Conservation (phyloP, 2,329 filamentous ascomycete species). For the Colletotrichum echinochloae region DNA sequence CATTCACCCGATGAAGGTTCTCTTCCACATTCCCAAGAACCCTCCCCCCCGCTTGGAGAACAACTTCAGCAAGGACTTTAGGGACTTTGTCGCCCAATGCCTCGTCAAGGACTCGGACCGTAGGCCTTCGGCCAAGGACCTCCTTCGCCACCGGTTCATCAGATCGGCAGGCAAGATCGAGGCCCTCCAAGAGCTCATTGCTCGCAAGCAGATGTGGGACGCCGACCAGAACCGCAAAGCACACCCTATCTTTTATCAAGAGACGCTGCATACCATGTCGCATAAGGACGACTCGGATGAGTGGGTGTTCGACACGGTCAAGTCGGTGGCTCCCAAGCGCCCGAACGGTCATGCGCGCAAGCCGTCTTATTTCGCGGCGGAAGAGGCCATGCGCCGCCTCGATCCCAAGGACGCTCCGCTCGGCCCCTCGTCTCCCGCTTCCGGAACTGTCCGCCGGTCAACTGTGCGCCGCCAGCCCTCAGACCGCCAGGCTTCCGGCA, state of each 20-base stretch:
- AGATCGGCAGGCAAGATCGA: constrained; percentile 89
- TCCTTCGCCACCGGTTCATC: constrained; percentile 91
- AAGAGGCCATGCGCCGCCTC: constrained; percentile 70
- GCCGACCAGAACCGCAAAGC: constrained; percentile 75
- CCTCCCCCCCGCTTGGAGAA: constrained; percentile 87
- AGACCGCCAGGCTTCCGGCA: constrained; percentile 59
- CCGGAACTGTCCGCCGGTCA: constrained; percentile 69
- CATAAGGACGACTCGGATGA: constrained; percentile 80
- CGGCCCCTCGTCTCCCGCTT: constrained; percentile 65
- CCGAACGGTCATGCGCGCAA: constrained; percentile 65
- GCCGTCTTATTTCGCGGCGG: constrained; percentile 68
- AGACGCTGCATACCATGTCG: constrained; percentile 82
- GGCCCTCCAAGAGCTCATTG: constrained; percentile 86
- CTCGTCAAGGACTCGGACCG: constrained; percentile 91
- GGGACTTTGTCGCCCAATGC: constrained; percentile 91
- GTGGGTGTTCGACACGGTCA: constrained; percentile 97
- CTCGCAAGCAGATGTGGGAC: constrained; percentile 85
- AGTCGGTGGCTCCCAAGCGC: constrained; percentile 73
- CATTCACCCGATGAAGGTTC: constrained; percentile 92
- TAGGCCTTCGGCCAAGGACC: constrained; percentile 85
- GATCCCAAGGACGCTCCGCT: constrained; percentile 72
- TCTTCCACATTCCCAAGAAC: constrained; percentile 92
- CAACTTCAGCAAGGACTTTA: constrained; percentile 89
- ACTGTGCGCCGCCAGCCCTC: constrained; percentile 66
- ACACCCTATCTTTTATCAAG: constrained; percentile 90